Base-by-base conservation (phyloP, 164 flowering plant species). In the Pachysandra terminalis region DNA sequence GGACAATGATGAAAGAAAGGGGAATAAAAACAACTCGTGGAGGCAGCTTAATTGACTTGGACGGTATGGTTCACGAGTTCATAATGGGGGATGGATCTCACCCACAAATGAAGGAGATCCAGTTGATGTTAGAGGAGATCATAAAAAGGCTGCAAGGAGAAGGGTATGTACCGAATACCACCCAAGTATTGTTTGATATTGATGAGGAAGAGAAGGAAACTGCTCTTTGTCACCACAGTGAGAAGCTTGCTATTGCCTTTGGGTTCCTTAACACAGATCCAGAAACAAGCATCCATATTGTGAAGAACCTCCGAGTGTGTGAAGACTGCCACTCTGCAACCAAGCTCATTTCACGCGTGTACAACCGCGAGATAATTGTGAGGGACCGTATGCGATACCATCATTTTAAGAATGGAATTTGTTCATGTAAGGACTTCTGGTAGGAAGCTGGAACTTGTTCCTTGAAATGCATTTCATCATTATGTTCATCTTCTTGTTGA, bases 201-300 rank as follows among this genome's bases (percentile, higher is more conserved):
- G 82, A 73, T 3, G 85, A 81, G 68, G 85, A 81, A 37, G 82
- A 81, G 60, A 81, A 81, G 64, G 82, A 79, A 71, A 73, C 77
- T 59, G 71, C 74, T 17, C 64, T 79, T 60, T 67, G 69, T 63
- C 65, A 79, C 32, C 84, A 81, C 52, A 79, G 80, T 65, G 82
- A 79, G 65, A 79, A 76, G 58, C 73, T 81, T 64, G 82, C 81
- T 15, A 73, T 79, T 61, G 82, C 81, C 41, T 75, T 79, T 58
- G 82, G 79, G 45, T 28, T 79, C 16, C 74, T 79, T 2, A 81
- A 67, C 19, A 77, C 79, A 6, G 45, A 52, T 3, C 74, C 79
- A 3, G 82, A 78, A 28, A 59, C 81, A 22, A 52, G 79, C 17
- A 75, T 81, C 37, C 71, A 78, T 5, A 72, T 81, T 37, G 75